A percentile compares a stretch with the other conserved stretches of the same genome.
Evolutionary conservation across 352 stramenopile genomes (phyloP).

Genomic region (Nannochloropsis limnetica): DNA sequence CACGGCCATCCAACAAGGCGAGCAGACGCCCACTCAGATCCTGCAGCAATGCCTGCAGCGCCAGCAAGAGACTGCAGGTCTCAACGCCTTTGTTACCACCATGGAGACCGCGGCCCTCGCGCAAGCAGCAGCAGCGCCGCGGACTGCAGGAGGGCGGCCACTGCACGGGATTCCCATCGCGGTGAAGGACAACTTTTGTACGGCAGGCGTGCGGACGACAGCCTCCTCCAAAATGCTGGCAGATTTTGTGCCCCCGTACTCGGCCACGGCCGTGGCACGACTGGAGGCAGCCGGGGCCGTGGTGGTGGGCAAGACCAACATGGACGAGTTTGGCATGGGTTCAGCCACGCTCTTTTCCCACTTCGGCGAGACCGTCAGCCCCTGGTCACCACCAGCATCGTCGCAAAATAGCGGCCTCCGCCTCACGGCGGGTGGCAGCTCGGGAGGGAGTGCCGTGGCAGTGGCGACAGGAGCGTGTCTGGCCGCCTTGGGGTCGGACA

Average conservation of each 20-base stretch:
- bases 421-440: conserved; percentile 77
- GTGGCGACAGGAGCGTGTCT: conserved; percentile 79
- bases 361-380: conserved; percentile 73
- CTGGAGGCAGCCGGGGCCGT: conserved; percentile 76
- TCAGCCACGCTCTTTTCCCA: conserved; percentile 78
- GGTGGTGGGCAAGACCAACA: conserved; percentile 88
- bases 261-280: conserved; percentile 68
- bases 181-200: conserved; percentile 91
- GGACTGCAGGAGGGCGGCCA: background rate
- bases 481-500: conserved; percentile 89
- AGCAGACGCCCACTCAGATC: background rate
- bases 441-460: conserved; percentile 79
- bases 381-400: conserved; percentile 59
- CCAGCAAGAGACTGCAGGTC: conserved; percentile 4
- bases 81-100: conserved; percentile 3
- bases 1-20: background rate
- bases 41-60: conserved; percentile 21
- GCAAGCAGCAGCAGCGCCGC: background rate
- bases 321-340: conserved; percentile 99
- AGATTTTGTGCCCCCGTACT: conserved; percentile 75
- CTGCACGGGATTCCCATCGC: conserved; percentile 87
- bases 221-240: conserved; percentile 75
- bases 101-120: background rate
- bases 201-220: conserved; percentile 62
- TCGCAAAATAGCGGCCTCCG: conserved; percentile 54